These are phyloP conservation scores for Senna tora DNA, from an alignment of 306 rosid genomes.

Conservation along the genomic window DNA sequence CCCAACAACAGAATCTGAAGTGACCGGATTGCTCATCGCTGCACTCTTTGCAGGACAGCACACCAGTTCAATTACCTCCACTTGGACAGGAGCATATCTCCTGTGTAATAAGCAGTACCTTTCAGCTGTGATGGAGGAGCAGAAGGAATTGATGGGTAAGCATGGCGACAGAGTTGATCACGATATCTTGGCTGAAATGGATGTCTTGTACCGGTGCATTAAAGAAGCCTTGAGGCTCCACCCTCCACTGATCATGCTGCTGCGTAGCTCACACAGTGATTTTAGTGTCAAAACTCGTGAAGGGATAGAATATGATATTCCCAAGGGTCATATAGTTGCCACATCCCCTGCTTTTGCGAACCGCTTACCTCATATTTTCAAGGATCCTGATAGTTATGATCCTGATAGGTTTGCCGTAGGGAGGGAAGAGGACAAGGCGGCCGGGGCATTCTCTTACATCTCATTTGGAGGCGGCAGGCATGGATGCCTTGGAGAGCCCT, in stretches of 20 bases:
- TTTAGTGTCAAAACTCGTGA: slow-evolving; percentile 76
- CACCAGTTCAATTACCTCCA: slow-evolving; percentile 94
- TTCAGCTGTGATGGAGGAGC: slow-evolving; percentile 78
- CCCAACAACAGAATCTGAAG: slow-evolving; percentile 83
- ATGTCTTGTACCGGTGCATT: slow-evolving; percentile 74
- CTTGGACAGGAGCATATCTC: slow-evolving; percentile 97
- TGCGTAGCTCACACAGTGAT: slow-evolving; percentile 84
- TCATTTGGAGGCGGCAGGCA: slow-evolving; percentile 98
- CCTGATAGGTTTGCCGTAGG: slow-evolving; percentile 78
- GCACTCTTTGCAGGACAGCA: slow-evolving; percentile 93
- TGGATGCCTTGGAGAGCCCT: slow-evolving; percentile 98
- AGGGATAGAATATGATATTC: slow-evolving; percentile 83
- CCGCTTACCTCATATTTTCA: slow-evolving; percentile 72
- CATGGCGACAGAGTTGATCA: slow-evolving; percentile 84
- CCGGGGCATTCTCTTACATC: slow-evolving; percentile 88
- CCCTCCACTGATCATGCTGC: slow-evolving; percentile 88
- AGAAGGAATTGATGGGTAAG: slow-evolving; percentile 64
- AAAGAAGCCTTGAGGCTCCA: slow-evolving; percentile 98
- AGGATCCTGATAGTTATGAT: slow-evolving; percentile 80
- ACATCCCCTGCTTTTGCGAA: slow-evolving; percentile 95
- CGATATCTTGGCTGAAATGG: slow-evolving; percentile 96
- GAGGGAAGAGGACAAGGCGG: slow-evolving; percentile 91
- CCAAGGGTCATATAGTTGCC: slow-evolving; percentile 94
- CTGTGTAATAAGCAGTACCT: slow-evolving; percentile 66
- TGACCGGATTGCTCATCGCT: slow-evolving; percentile 91